Conservation (phyloP, 1,284 basidiomycete genomes). For the Takashimella koratensis region DNA sequence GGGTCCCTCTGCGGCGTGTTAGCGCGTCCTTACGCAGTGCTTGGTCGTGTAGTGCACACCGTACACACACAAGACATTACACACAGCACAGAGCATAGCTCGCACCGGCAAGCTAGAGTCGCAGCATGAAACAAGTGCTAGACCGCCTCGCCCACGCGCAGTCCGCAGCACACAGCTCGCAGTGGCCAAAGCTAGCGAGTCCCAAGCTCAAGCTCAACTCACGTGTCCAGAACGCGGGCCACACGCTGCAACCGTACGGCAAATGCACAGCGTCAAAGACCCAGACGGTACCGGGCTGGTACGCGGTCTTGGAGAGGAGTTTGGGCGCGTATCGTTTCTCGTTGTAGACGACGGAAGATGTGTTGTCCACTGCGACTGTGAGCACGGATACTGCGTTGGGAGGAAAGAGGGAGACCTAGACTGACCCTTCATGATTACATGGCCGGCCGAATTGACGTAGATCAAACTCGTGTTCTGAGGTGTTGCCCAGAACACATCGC, state of each 20-base stretch:
- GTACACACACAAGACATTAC: too few species aligned
- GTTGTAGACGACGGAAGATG: slow-evolving; percentile 49
- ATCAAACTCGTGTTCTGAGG: slow-evolving; percentile 46
- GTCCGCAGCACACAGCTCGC: too few species aligned
- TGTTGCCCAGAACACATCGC: slow-evolving; percentile 55
- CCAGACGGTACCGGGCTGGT: slow-evolving; percentile 38
- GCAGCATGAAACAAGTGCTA: too few species aligned
- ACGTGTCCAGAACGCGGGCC: slow-evolving; percentile 34
- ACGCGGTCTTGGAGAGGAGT: slow-evolving; percentile 60
- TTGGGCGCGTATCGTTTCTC: slow-evolving; percentile 68
- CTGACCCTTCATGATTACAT: slow-evolving; percentile 80
- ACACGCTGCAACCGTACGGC: slow-evolving; percentile 51
- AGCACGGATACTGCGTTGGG: background rate
- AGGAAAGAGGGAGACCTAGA: slow-evolving; percentile 64
- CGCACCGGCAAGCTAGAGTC: too few species aligned
- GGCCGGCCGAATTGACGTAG: slow-evolving; percentile 61
- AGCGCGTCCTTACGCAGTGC: too few species aligned
- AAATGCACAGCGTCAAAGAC: slow-evolving; percentile 65
- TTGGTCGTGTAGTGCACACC: too few species aligned
- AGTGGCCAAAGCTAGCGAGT: too few species aligned
- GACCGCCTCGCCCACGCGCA: too few species aligned
- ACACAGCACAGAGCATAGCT: too few species aligned
- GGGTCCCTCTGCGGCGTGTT: slow-evolving; percentile 27
- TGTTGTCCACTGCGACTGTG: slow-evolving; percentile 27
- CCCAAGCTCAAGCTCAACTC: too few species aligned